These are phyloP conservation scores for Phytophthora parvispora DNA, from an alignment of 352 stramenopile species.

Conservation along the genomic window DNA sequence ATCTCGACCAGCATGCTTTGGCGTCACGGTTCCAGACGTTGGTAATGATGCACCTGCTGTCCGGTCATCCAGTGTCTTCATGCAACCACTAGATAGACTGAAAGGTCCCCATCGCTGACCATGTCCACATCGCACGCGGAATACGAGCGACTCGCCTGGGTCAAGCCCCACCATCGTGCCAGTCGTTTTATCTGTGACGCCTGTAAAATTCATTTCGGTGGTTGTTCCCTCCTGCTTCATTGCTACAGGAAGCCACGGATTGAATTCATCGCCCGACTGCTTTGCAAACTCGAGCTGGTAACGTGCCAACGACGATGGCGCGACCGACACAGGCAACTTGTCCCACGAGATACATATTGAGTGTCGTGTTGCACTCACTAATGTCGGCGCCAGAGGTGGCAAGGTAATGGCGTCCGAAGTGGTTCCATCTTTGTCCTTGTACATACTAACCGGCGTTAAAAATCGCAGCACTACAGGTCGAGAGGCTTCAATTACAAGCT, in stretches of 20 bases:
- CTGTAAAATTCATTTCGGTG: conserved; percentile 48
- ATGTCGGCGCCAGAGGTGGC: conserved; percentile 63
- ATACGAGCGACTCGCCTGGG: conserved; percentile 60
- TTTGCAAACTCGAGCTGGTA: conserved; percentile 79
- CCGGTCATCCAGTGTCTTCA: conserved; percentile 56
- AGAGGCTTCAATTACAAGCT: conserved; percentile 76
- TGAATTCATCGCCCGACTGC: conserved; percentile 69
- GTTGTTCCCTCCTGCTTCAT: conserved; percentile 64
- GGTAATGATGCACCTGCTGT: conserved; percentile 3
- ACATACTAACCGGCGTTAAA: conserved; percentile 55
- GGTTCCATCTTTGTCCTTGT: conserved; percentile 42
- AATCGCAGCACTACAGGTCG: conserved; percentile 80
- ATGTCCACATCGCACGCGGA: conserved; percentile 72
- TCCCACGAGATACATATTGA: conserved; percentile 76
- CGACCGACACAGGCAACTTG: conserved; percentile 36
- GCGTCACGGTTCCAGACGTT: conserved; percentile 17
- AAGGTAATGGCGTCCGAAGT: conserved; percentile 68
- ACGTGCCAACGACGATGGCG: conserved; percentile 27
- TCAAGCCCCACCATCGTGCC: conserved; percentile 76
- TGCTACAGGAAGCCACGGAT: conserved; percentile 57
- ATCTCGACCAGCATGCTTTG: conserved; percentile 6
- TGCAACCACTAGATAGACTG: conserved; percentile 66
- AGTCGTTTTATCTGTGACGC: conserved; percentile 62
- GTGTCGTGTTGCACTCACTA: conserved; percentile 72
- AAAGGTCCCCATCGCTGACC: conserved; percentile 73